These are phyloP conservation scores for Barnettozyma sucrosica DNA, from an alignment of 805 yeast genomes.

Conservation along the genomic window DNA sequence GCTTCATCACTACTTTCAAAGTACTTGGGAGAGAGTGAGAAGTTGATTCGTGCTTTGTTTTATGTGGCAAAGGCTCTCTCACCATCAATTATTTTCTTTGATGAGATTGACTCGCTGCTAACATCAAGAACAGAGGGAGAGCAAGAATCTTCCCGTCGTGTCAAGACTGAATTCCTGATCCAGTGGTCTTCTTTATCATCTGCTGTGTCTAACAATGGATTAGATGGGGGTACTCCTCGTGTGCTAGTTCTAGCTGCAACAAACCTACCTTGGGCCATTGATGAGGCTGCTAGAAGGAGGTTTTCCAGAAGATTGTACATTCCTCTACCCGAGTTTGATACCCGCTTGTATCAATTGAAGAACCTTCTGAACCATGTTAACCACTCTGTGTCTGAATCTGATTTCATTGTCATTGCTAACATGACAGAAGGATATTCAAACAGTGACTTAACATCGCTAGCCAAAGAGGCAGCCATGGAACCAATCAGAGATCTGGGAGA, in stretches of 20 bases:
- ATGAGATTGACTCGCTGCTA: conserved; percentile 88
- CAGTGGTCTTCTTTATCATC: conserved; percentile 93
- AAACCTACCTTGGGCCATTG: conserved; percentile 94
- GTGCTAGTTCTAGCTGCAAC: conserved; percentile 93
- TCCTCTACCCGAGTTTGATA: conserved; percentile 86
- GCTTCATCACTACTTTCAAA: conserved; percentile 88
- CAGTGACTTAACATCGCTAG: conserved; percentile 85
- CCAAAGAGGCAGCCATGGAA: conserved; percentile 98
- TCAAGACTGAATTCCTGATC: conserved; percentile 86
- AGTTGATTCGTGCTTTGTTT: conserved; percentile 83
- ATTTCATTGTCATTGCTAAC: conserved; percentile 51
- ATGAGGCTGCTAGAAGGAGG: conserved; percentile 93
- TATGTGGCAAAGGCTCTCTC: conserved; percentile 78
- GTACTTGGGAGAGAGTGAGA: conserved; percentile 89
- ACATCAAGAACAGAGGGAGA: conserved; percentile 69
- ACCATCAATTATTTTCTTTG: conserved; percentile 92
- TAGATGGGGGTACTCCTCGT: conserved; percentile 41
- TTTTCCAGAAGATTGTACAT: conserved; percentile 90
- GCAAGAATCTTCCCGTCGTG: conserved; percentile 82
- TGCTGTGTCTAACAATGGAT: conserved; percentile 60
- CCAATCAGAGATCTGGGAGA: conserved; percentile 90
- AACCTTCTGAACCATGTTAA: conserved; percentile 68
- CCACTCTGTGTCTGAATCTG: conserved; percentile 59
- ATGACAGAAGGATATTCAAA: conserved; percentile 87
- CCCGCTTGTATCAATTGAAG: conserved; percentile 64